Evolutionary conservation across 176 grass and related monocot genomes (phyloP).

Genomic region (Oryza longistaminata): DNA sequence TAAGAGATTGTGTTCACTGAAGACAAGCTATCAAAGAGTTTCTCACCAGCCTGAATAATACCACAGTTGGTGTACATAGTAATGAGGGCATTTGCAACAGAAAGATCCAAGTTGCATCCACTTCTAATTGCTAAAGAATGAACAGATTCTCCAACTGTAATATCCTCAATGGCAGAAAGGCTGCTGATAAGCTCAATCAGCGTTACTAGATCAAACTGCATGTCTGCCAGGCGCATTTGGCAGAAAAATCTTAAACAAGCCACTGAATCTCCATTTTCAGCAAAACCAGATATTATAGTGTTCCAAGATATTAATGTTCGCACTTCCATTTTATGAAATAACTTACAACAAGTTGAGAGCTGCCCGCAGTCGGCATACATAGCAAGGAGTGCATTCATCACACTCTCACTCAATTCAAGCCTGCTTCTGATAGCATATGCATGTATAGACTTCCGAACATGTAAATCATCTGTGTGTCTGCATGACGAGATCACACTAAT

Average conservation of each 20-base stretch:
- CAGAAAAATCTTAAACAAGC: conserved; percentile 46
- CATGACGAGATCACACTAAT: conserved; percentile 55
- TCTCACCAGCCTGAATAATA: conserved; percentile 47
- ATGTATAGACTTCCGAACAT: conserved; percentile 55
- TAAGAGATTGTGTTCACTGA: conserved; percentile 46
- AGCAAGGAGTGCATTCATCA: conserved; percentile 64
- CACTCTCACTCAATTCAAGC: conserved; percentile 41
- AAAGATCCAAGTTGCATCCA: conserved; percentile 52
- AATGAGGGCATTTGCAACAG: conserved; percentile 73
- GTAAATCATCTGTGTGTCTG: conserved; percentile 45
- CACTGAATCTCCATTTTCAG: conserved; percentile 42
- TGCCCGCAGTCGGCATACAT: conserved; percentile 52
- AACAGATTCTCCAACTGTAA: conserved; percentile 44
- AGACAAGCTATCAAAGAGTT: conserved; percentile 48
- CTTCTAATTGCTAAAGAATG: conserved; percentile 62
- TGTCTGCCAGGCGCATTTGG: conserved; percentile 46
- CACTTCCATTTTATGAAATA: conserved; percentile 50
- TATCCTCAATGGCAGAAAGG: conserved; percentile 31
- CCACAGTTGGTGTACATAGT: conserved; percentile 70
- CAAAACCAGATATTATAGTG: conserved; percentile 64
- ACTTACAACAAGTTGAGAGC: conserved; percentile 45
- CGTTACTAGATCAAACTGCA: conserved; percentile 64
- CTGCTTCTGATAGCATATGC: conserved; percentile 57
- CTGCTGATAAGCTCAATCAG: conserved; percentile 54
- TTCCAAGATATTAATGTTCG: conserved; percentile 65